Conservation (phyloP, 345 rosid species). For the Populus pruinosa region DNA sequence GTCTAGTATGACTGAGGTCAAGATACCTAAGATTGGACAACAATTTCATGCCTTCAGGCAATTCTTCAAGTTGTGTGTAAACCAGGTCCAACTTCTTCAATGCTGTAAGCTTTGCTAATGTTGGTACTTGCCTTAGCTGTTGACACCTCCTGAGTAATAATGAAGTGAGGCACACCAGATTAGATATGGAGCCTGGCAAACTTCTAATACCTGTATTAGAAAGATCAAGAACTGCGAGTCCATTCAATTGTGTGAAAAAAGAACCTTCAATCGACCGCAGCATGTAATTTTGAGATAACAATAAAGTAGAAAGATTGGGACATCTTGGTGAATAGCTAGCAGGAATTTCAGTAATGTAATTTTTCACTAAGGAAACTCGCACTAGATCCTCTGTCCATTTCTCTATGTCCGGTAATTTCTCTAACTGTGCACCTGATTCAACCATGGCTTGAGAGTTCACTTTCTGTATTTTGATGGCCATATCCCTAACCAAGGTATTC, state of each 20-base stretch:
- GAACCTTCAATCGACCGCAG: not conserved
- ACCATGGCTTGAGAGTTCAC: not conserved
- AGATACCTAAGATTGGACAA: constrained; percentile 22
- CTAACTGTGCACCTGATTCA: not conserved
- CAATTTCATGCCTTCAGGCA: constrained; percentile 21
- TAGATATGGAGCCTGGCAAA: constrained; percentile 18
- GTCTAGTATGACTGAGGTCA: not conserved
- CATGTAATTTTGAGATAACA: not conserved
- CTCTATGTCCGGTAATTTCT: not conserved
- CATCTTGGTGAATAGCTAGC: not conserved
- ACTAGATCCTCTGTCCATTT: constrained; percentile 12
- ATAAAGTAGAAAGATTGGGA: constrained; percentile 1
- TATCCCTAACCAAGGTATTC: constrained; percentile 25
- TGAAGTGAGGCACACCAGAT: constrained; percentile 16
- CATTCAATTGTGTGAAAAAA: not conserved
- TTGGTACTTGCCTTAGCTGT: not conserved
- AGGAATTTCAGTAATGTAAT: not conserved
- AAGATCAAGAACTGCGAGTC: constrained; percentile 1
- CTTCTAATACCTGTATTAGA: not conserved
- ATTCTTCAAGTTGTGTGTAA: not conserved
- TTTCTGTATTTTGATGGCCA: constrained; percentile 17
- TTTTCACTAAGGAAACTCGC: constrained; percentile 13
- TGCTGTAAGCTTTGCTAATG: constrained; percentile 2
- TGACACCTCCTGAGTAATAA: not conserved
- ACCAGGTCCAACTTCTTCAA: constrained; percentile 22